Conservation (phyloP, 192 early-diverging fungal genomes). For the Coemansia reversa region DNA sequence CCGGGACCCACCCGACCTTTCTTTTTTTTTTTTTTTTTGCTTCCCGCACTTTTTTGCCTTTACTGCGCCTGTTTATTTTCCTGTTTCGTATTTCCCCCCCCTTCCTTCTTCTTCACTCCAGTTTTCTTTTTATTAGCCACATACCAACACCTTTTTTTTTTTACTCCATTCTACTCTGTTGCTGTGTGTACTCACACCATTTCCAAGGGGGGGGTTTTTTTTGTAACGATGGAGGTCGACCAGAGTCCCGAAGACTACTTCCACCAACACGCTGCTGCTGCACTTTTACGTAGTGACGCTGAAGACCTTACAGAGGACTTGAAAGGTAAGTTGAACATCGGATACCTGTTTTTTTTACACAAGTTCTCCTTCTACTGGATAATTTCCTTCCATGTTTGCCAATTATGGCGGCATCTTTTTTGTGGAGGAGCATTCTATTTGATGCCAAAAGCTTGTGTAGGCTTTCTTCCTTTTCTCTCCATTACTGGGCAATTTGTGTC, state of each 20-base stretch:
- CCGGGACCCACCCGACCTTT: constrained; percentile 14
- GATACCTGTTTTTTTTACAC: not conserved
- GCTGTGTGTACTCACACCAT: too few species aligned
- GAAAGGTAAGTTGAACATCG: constrained; percentile 15
- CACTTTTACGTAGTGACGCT: constrained; percentile 32
- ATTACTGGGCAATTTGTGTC: not conserved
- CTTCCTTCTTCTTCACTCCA: constrained; percentile 1
- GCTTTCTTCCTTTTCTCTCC: not conserved
- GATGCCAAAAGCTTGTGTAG: not conserved
- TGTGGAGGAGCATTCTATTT: not conserved
- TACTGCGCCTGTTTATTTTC: constrained; percentile 17
- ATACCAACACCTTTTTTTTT: too few species aligned
- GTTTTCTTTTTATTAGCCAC: not conserved
- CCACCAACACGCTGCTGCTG: constrained; percentile 41
- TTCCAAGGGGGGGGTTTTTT: not conserved
- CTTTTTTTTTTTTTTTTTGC: constrained; percentile 27
- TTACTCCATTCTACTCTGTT: too few species aligned
- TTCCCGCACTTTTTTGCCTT: constrained; percentile 14
- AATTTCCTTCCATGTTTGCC: not conserved
- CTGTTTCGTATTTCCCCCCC: constrained; percentile 17
- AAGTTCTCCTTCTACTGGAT: not conserved
- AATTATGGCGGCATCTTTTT: not conserved
- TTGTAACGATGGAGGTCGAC: constrained; percentile 30
- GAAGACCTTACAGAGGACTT: constrained; percentile 33
- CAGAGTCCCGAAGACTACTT: constrained; percentile 54